Evolutionary conservation across 768 basidiomycete genomes (phyloP).

Genomic region (Russula sp.): DNA sequence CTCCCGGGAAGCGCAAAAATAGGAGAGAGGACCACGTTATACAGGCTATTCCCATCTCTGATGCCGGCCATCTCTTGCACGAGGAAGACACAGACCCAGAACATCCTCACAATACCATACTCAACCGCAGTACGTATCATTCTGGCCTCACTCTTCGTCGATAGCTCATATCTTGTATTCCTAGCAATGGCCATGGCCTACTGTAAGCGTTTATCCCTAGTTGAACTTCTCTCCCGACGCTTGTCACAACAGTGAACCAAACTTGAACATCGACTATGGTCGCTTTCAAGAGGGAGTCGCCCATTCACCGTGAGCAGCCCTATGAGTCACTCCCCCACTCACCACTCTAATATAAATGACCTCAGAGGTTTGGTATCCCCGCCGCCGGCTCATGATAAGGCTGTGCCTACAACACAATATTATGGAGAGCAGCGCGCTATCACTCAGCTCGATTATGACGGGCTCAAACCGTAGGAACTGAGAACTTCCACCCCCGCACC

Average conservation of each 20-base stretch:
- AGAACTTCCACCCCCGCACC: conserved; percentile 9
- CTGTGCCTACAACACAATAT: conserved; percentile 21
- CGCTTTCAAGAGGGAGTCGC: conserved; percentile 26
- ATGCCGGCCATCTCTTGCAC: background rate
- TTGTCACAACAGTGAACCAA: conserved; percentile 20
- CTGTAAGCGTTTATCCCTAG: background rate
- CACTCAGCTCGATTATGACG: conserved; percentile 24
- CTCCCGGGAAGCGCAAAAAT: conserved; percentile 20
- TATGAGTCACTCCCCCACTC: background rate
- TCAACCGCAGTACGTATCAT: conserved; percentile 10
- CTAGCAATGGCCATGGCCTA: conserved; percentile 12
- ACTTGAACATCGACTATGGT: conserved; percentile 27
- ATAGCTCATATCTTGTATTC: background rate
- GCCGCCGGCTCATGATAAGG: conserved; percentile 6
- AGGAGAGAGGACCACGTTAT: conserved; percentile 18
- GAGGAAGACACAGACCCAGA: conserved; percentile 20
- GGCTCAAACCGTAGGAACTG: conserved; percentile 15
- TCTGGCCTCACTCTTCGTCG: background rate
- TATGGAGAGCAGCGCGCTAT: conserved; percentile 28
- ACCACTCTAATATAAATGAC: background rate
- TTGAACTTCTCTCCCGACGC: conserved; percentile 1
- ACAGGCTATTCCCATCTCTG: conserved; percentile 22
- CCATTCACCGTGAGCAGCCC: conserved; percentile 14
- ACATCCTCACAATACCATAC: background rate
- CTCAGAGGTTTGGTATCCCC: conserved; percentile 10